Evolutionary conservation across 2,329 filamentous ascomycete genomes (phyloP), one percentile per base, ranked within the genome.

Genomic region (Shiraia sp.): DNA sequence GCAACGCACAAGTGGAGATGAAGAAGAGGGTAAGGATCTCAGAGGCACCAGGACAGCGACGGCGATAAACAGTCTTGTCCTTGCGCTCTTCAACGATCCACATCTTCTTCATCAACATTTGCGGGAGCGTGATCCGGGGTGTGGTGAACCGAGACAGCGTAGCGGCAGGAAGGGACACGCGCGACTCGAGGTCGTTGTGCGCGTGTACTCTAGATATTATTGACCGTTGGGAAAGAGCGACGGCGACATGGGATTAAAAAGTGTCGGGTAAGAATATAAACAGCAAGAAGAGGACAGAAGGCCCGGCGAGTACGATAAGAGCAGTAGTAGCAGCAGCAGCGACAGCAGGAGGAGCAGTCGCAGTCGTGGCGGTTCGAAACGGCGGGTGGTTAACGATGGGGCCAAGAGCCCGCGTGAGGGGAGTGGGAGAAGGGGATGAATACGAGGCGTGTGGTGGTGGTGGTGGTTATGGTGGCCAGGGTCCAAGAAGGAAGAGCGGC

Each of bases 21-120:
- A 61, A 55, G 48, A 66, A 56, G 44, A 58, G 57, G 25, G 55
- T 53, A 13, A 66, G 51, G 32, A 53, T 49, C 37, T 65, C 60
- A 13, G 49, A 44, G 17, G 43, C 49, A 19, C 55, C 52, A 23
- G 48, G 48, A 45, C 53, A 60, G 23, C 57, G 61, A 28, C 61
- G 59, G 27, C 61, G 55, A 38, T 63, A 56, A 15, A 61, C 49
- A 42, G 59, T 62, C 39, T 51, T 59, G 46, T 48, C 49, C 53
- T 56, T 56, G 35, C 53, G 53, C 46, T 54, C 53, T 35, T 56
- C 51, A 27, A 52, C 51, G 27, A 56, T 51, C 51, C 53, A 56
- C 44, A 54, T 53, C 45, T 54, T 52, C 46, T 52, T 49, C 51
- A 52, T 52, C 42, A 54, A 46, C 45, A 51, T 51, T 12, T 38